phyloP scores from a whole-genome alignment of 352 stramenopile genomes.

The Phytophthora cajani region DNA sequence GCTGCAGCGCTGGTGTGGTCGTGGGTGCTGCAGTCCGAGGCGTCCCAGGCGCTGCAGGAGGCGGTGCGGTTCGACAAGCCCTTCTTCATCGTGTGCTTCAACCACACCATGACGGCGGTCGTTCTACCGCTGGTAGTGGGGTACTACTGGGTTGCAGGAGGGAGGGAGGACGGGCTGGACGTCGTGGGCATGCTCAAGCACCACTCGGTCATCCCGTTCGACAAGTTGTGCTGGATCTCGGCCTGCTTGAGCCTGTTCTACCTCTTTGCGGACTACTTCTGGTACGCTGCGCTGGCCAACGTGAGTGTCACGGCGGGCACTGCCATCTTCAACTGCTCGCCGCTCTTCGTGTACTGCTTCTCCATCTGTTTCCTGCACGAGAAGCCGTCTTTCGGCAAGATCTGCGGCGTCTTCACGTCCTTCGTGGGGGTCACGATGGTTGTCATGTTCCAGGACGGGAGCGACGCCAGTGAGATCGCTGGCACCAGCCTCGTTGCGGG shows the following conservation, averaged over 20 bases:
- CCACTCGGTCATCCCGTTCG: constrained; percentile 45
- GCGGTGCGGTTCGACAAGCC: constrained; percentile 55
- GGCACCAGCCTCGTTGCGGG: constrained; percentile 45
- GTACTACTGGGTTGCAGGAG: constrained; percentile 41
- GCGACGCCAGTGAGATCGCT: constrained; percentile 29
- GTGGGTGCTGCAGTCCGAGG: constrained; percentile 41
- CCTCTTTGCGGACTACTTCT: constrained; percentile 63
- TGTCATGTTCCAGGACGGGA: constrained; percentile 49
- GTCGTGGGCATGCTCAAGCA: constrained; percentile 32
- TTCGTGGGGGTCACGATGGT: constrained; percentile 58
- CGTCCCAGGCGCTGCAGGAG: constrained; percentile 32
- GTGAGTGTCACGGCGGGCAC: constrained; percentile 56
- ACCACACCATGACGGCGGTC: constrained; percentile 49
- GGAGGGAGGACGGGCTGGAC: constrained; percentile 20
- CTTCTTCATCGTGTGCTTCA: constrained; percentile 70
- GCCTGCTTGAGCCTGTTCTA: constrained; percentile 55
- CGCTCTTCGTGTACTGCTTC: constrained; percentile 75
- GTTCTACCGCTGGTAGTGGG: constrained; percentile 44
- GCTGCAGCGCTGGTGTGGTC: constrained; percentile 15
- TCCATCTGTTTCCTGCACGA: constrained; percentile 67
- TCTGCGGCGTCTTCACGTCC: constrained; percentile 52
- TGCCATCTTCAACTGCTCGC: constrained; percentile 65
- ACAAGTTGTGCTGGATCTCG: constrained; percentile 41
- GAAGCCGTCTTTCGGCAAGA: constrained; percentile 41
- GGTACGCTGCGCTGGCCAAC: constrained; percentile 54